Percentiles rank a stretch among this genome's conserved stretches.
Evolutionary conservation across 2,329 filamentous ascomycete species (phyloP).

Genomic region (Monosporascus sp.): DNA sequence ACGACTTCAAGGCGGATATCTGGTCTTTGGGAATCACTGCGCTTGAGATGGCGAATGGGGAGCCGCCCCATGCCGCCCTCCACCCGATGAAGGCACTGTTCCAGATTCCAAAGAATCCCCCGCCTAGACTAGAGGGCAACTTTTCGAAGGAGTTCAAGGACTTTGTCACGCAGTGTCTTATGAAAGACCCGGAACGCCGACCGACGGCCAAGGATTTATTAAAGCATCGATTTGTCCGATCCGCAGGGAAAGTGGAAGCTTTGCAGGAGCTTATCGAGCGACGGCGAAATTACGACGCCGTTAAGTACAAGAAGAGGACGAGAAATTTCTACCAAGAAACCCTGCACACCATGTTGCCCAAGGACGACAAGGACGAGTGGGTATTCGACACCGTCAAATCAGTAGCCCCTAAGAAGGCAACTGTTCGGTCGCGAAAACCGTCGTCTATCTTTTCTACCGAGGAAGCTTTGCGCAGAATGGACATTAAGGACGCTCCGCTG

Average conservation of each 20-base stretch:
- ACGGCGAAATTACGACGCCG: slow-evolving; percentile 76
- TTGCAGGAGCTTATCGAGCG: slow-evolving; percentile 83
- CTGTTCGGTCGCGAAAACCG: slow-evolving; percentile 48
- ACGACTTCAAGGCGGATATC: slow-evolving; percentile 87
- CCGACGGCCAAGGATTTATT: slow-evolving; percentile 83
- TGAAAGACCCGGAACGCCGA: slow-evolving; percentile 83
- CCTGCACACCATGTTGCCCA: slow-evolving; percentile 63
- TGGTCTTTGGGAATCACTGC: slow-evolving; percentile 92
- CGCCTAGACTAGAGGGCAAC: slow-evolving; percentile 77
- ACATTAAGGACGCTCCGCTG: slow-evolving; percentile 56
- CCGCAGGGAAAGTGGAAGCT: slow-evolving; percentile 80
- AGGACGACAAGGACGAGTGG: slow-evolving; percentile 77
- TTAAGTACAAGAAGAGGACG: slow-evolving; percentile 62
- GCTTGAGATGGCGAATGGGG: slow-evolving; percentile 82
- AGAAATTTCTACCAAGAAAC: slow-evolving; percentile 93
- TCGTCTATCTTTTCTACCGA: slow-evolving; percentile 55
- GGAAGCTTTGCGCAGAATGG: slow-evolving; percentile 54
- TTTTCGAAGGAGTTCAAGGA: slow-evolving; percentile 92
- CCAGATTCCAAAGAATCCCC: slow-evolving; percentile 80
- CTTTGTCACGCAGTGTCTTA: slow-evolving; percentile 83
- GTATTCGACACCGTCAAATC: slow-evolving; percentile 93
- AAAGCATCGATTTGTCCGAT: slow-evolving; percentile 81
- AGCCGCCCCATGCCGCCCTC: slow-evolving; percentile 79
- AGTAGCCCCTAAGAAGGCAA: slow-evolving; percentile 51
- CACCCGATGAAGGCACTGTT: slow-evolving; percentile 95